A percentile compares a stretch with the other conserved stretches of the same genome.
phyloP scores from a whole-genome alignment of 108 stramenopile species.

The Hondaea fermentalgiana region DNA sequence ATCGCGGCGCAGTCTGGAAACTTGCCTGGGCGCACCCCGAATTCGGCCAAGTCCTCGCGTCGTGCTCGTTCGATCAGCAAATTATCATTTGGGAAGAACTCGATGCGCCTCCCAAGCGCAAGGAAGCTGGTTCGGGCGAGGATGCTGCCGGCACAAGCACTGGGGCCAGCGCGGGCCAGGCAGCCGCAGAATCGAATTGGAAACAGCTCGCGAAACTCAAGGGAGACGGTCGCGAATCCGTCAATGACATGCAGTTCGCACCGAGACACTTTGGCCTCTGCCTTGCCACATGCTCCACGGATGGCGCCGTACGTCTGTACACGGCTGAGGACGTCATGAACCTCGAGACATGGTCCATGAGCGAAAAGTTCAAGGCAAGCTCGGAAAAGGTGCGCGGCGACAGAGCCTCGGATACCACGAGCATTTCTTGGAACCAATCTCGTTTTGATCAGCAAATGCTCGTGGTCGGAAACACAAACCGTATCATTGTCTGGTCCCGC shows the following conservation, averaged over 20 bases:
- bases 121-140: not conserved
- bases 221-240: constrained; percentile 43
- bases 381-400: constrained; percentile 25
- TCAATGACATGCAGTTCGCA: constrained; percentile 77
- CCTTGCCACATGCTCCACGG: constrained; percentile 74
- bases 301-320: constrained; percentile 74
- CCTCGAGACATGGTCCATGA: constrained; percentile 71
- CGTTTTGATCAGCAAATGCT: constrained; percentile 82
- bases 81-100: constrained; percentile 85
- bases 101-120: constrained; percentile 1
- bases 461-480: constrained; percentile 59
- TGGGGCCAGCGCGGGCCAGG: not conserved
- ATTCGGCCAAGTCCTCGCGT: constrained; percentile 83
- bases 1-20: constrained; percentile 66
- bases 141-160: not conserved
- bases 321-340: constrained; percentile 85
- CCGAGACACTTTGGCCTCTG: constrained; percentile 77
- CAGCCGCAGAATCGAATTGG: not conserved
- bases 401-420: constrained; percentile 43
- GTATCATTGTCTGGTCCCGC: constrained; percentile 43
- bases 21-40: constrained; percentile 88
- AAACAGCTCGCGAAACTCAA: constrained; percentile 4
- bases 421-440: constrained; percentile 73
- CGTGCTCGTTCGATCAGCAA: constrained; percentile 73
- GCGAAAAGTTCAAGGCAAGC: constrained; percentile 52